phyloP scores from a whole-genome alignment of 1,284 basidiomycete genomes.

The Peniophora sp. region DNA sequence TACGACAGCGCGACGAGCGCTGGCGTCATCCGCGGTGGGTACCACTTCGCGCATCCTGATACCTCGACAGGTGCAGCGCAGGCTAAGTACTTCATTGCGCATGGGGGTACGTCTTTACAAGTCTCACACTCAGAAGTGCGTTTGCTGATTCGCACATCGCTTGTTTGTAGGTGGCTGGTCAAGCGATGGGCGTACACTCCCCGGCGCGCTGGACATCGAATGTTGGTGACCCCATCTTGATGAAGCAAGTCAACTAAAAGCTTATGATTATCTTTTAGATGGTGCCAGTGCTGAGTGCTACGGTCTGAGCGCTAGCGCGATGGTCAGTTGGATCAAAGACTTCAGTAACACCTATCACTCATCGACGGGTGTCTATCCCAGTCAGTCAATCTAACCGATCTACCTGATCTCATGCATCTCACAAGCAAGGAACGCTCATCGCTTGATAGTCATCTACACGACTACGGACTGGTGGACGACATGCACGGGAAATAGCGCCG shows the following conservation, averaged over 20 bases:
- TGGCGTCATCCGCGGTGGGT: conserved; percentile 48
- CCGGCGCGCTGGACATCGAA: conserved; percentile 60
- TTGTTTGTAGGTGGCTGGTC: conserved; percentile 42
- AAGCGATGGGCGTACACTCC: conserved; percentile 51
- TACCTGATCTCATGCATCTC: conserved; percentile 8
- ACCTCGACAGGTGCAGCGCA: conserved; percentile 47
- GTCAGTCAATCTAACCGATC: conserved; percentile 23
- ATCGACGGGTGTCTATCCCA: conserved; percentile 33
- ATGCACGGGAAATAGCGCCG: conserved; percentile 51
- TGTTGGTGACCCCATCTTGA: conserved; percentile 24
- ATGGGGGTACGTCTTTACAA: conserved; percentile 39
- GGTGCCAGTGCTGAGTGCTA: conserved; percentile 47
- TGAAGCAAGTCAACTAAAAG: neutral
- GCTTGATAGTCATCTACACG: conserved; percentile 47
- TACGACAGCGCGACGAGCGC: conserved; percentile 49
- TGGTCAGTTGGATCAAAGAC: conserved; percentile 57
- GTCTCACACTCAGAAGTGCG: conserved; percentile 1
- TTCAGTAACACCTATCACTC: conserved; percentile 58
- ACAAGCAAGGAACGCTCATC: too few relatives aligned
- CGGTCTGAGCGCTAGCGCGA: conserved; percentile 39
- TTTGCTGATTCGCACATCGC: neutral
- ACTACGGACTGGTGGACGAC: conserved; percentile 62
- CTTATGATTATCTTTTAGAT: conserved; percentile 31
- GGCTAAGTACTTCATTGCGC: conserved; percentile 49
- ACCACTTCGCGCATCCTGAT: conserved; percentile 55